phyloP scores from a whole-genome alignment of 2,329 filamentous ascomycete genomes.

The Scedosporium dehoogii region DNA sequence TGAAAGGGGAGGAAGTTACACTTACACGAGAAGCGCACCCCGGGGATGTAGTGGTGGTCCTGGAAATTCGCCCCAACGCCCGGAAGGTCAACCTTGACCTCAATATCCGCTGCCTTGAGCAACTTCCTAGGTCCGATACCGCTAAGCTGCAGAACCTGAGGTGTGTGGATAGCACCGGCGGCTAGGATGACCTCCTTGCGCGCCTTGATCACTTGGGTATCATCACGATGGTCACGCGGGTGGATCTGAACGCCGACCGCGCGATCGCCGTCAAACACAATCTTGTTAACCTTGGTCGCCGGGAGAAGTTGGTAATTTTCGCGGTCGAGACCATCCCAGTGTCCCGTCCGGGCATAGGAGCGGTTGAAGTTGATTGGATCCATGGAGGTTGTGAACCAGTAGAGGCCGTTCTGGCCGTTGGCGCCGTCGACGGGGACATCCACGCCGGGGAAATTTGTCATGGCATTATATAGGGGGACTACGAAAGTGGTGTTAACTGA shows the following conservation, averaged over 20 bases:
- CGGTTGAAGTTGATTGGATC: slow-evolving; percentile 14
- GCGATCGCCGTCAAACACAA: slow-evolving; percentile 14
- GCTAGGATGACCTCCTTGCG: slow-evolving; percentile 30
- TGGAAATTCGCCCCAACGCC: slow-evolving; percentile 53
- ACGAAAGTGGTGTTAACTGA: too few relatives aligned
- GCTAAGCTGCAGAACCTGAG: slow-evolving; percentile 31
- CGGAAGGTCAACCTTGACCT: slow-evolving; percentile 43
- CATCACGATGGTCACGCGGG: slow-evolving; percentile 7
- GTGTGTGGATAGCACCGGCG: slow-evolving; percentile 31
- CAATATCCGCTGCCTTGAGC: slow-evolving; percentile 31
- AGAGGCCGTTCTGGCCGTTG: slow-evolving; percentile 16
- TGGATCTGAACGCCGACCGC: slow-evolving; percentile 8
- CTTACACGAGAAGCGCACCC: slow-evolving; percentile 13
- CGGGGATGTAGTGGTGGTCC: slow-evolving; percentile 29
- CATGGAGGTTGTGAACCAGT: slow-evolving; percentile 17
- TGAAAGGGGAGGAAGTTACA: slow-evolving; percentile 6
- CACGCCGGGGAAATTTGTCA: slow-evolving; percentile 16
- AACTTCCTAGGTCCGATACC: slow-evolving; percentile 28
- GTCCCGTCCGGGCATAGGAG: slow-evolving; percentile 16
- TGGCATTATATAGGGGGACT: slow-evolving; percentile 15
- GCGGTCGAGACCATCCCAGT: slow-evolving; percentile 16
- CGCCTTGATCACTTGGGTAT: slow-evolving; percentile 8
- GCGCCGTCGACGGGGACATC: slow-evolving; percentile 15
- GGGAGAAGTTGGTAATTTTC: slow-evolving; percentile 17
- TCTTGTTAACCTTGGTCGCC: slow-evolving; percentile 13